A percentile compares a stretch with the other conserved stretches of the same genome.
Conservation (phyloP, 108 stramenopile genomes). For the Fistulifera pelliculosa region DNA sequence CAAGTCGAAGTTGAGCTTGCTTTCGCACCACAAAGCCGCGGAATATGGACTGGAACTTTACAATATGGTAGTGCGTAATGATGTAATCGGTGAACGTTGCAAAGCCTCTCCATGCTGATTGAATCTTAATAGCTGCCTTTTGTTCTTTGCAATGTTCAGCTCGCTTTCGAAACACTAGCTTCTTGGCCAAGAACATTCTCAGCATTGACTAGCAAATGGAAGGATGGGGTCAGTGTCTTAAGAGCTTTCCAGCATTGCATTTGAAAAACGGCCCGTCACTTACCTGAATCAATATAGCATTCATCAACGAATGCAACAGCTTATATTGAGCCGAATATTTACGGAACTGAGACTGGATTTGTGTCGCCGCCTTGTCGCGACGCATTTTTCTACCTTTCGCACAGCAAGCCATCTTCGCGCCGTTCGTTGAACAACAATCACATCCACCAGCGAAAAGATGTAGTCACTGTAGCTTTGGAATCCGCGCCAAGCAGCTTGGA, state of each 20-base stretch:
- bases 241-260: background rate
- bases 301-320: slow-evolving; percentile 10
- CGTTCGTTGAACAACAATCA: slow-evolving; percentile 40
- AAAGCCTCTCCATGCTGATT: slow-evolving; percentile 61
- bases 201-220: slow-evolving; percentile 37
- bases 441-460: slow-evolving; percentile 46
- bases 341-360: slow-evolving; percentile 42
- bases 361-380: slow-evolving; percentile 19
- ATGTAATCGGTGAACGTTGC: slow-evolving; percentile 54
- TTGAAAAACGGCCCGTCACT: slow-evolving; percentile 11
- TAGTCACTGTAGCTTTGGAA: slow-evolving; percentile 52
- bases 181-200: slow-evolving; percentile 38
- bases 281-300: slow-evolving; percentile 49
- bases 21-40: slow-evolving; percentile 47
- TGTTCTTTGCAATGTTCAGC: slow-evolving; percentile 13
- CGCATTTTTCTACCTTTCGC: slow-evolving; percentile 15
- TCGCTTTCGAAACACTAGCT: slow-evolving; percentile 17
- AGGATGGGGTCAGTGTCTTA: no score
- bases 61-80: slow-evolving; percentile 46
- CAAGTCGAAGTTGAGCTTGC: slow-evolving; percentile 31
- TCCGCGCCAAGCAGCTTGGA: slow-evolving; percentile 49
- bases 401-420: slow-evolving; percentile 36
- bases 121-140: slow-evolving; percentile 46
- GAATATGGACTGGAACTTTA: slow-evolving; percentile 58
- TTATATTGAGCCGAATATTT: slow-evolving; percentile 36